A percentile compares a stretch with the other conserved stretches of the same genome.
Conservation (phyloP, 768 basidiomycete species). For the Chalciporus sphaerocephalus region DNA sequence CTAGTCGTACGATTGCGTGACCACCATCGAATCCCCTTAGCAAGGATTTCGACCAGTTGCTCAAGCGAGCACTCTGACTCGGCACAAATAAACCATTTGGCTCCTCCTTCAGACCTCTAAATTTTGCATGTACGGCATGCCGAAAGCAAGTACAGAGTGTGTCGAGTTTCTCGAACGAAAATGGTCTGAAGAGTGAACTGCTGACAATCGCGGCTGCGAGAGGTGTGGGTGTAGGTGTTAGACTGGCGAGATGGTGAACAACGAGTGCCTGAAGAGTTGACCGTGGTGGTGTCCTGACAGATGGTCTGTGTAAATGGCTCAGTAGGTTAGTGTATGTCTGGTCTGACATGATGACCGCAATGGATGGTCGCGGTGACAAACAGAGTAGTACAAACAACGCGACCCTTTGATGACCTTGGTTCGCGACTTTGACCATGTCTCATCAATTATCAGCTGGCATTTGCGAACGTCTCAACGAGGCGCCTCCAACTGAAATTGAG, state of each 20-base stretch:
- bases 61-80: slow-evolving; percentile 38
- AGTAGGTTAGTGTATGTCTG: slow-evolving; percentile 25
- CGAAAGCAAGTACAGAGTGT: slow-evolving; percentile 28
- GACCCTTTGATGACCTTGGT: slow-evolving; percentile 1
- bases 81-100: slow-evolving; percentile 30
- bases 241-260: slow-evolving; percentile 26
- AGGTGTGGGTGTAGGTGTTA: slow-evolving; percentile 29
- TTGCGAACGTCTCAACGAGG: slow-evolving; percentile 45
- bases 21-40: slow-evolving; percentile 64
- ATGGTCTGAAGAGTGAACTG: slow-evolving; percentile 29
- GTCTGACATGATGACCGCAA: slow-evolving; percentile 4
- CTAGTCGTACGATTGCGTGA: slow-evolving; percentile 55
- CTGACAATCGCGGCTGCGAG: slow-evolving; percentile 31
- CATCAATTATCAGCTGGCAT: slow-evolving; percentile 57
- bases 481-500: slow-evolving; percentile 31
- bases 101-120: slow-evolving; percentile 23
- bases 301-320: slow-evolving; percentile 25
- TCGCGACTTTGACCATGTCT: slow-evolving; percentile 31
- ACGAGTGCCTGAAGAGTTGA: slow-evolving; percentile 26
- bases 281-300: slow-evolving; percentile 11
- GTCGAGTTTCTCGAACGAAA: slow-evolving; percentile 27
- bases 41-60: slow-evolving; percentile 49
- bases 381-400: slow-evolving; percentile 14
- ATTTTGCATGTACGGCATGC: slow-evolving; percentile 30
- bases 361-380: slow-evolving; percentile 11